These are phyloP conservation scores for Sugiyamaella castrensis DNA, from an alignment of 1,139 yeast species.

Conservation along the genomic window DNA sequence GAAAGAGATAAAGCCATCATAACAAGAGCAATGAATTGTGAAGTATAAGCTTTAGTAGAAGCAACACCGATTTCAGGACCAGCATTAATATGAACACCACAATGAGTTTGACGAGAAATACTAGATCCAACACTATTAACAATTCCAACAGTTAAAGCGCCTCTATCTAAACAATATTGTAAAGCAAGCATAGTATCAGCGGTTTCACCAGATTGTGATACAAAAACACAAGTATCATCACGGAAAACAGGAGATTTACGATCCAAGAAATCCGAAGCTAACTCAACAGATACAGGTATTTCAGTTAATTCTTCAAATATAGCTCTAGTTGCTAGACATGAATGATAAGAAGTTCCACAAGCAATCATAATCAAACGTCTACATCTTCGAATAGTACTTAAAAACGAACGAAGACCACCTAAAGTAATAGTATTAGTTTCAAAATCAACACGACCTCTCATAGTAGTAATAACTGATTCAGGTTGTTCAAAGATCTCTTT, in stretches of 20 bases:
- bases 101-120: conserved; percentile 92
- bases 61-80: conserved; percentile 99
- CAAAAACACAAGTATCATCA: conserved; percentile 96
- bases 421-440: conserved; percentile 71
- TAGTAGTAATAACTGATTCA: conserved; percentile 94
- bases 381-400: conserved; percentile 89
- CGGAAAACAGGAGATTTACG: conserved; percentile 94
- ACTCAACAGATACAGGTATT: conserved; percentile 92
- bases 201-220: conserved; percentile 98
- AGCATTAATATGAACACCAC: conserved; percentile 99
- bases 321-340: conserved; percentile 95
- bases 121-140: conserved; percentile 94
- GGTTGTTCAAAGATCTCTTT: conserved; percentile 99
- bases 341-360: conserved; percentile 98
- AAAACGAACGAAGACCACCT: conserved; percentile 85
- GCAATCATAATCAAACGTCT: conserved; percentile 98
- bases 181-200: conserved; percentile 98
- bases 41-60: conserved; percentile 98
- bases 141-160: conserved; percentile 95
- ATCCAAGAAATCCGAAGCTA: conserved; percentile 96
- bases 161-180: conserved; percentile 94
- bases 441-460: conserved; percentile 98
- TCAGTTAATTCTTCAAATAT: conserved; percentile 96
- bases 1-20: conserved; percentile 94
- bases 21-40: conserved; percentile 94